Conservation (phyloP, 1,139 yeast genomes). For the Lodderomyces elongisporus region DNA sequence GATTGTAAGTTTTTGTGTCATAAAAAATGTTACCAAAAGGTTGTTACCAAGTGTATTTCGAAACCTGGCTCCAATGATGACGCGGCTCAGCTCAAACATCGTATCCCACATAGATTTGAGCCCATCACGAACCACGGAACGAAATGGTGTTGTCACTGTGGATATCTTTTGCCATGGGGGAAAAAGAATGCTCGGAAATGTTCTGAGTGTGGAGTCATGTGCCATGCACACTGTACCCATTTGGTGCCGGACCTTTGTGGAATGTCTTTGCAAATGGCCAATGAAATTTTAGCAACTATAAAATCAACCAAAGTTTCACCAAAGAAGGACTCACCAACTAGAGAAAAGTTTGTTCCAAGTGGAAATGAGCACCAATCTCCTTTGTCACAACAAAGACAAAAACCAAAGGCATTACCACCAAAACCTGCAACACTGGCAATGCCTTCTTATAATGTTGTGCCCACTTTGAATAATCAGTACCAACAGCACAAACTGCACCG, state of each 20-base stretch:
- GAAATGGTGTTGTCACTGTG: slow-evolving; percentile 99
- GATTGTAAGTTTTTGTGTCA: slow-evolving; percentile 94
- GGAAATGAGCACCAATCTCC: not conserved
- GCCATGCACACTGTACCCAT: slow-evolving; percentile 89
- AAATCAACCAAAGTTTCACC: slow-evolving; percentile 50
- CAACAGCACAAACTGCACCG: slow-evolving; percentile 1
- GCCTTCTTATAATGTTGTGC: no score
- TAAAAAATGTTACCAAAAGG: slow-evolving; percentile 88
- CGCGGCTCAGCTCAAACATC: slow-evolving; percentile 89
- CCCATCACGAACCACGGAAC: slow-evolving; percentile 90
- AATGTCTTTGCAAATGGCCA: slow-evolving; percentile 96
- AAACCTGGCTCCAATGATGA: slow-evolving; percentile 81
- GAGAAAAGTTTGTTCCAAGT: not conserved
- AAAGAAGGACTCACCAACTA: slow-evolving; percentile 6
- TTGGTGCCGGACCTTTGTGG: slow-evolving; percentile 98
- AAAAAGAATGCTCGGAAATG: slow-evolving; percentile 92
- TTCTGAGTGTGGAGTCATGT: slow-evolving; percentile 90
- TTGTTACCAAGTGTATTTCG: slow-evolving; percentile 92
- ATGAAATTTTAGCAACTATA: slow-evolving; percentile 78
- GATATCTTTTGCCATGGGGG: slow-evolving; percentile 92
- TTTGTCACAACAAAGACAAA: no score
- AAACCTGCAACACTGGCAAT: no score
- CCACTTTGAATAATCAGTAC: not conserved
- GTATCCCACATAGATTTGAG: slow-evolving; percentile 94
- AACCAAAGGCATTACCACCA: no score